Conservation (phyloP, 2,329 filamentous ascomycete species). For the Colletotrichum salicis region DNA sequence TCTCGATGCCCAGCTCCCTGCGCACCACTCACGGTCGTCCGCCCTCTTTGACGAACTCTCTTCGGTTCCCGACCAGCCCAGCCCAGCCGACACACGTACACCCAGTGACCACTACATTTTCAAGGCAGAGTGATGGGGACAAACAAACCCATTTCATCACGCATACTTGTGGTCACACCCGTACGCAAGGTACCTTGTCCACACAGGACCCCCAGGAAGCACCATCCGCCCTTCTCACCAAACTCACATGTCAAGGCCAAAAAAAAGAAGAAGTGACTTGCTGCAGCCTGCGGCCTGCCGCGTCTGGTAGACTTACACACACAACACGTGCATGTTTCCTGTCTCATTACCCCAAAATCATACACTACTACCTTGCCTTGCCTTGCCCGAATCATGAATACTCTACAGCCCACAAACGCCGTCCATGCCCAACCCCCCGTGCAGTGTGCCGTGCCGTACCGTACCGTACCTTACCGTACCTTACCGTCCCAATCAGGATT, state of each 20-base stretch:
- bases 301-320: conserved; percentile 2
- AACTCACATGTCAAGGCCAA: not conserved
- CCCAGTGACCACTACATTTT: too few relatives aligned
- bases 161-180: not conserved
- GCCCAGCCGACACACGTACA: not conserved
- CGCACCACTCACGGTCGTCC: not conserved
- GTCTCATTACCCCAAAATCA: conserved; percentile 19
- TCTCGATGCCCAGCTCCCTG: not conserved
- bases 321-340: not conserved
- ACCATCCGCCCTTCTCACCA: not conserved
- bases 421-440: conserved; percentile 7
- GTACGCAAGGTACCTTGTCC: not conserved
- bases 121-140: not conserved
- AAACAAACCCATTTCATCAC: not conserved
- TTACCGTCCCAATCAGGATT: not conserved
- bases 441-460: not conserved
- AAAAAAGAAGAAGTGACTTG: not conserved
- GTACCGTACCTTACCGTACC: not conserved
- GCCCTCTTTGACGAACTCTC: not conserved
- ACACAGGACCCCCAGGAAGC: not conserved
- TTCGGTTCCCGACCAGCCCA: not conserved
- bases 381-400: not conserved
- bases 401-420: conserved; percentile 28
- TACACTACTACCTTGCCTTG: not conserved
- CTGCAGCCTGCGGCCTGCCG: not conserved